phyloP scores from a whole-genome alignment of 129 eudicot genomes.

The Centrapalus pauciflorus region DNA sequence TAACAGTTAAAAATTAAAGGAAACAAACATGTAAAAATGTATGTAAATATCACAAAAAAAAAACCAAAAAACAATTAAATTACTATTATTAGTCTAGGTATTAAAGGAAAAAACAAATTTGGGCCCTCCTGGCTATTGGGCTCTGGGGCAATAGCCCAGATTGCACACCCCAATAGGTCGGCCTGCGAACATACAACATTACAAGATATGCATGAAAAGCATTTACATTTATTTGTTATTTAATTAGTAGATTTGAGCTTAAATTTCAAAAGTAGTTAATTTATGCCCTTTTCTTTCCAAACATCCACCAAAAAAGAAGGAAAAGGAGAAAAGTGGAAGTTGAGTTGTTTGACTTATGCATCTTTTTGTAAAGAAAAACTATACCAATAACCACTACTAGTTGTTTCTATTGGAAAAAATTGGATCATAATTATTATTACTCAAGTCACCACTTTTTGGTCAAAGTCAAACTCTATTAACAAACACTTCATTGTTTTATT shows the following conservation, averaged over 20 bases:
- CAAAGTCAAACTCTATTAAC: slow-evolving; percentile 6
- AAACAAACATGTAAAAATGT: no score
- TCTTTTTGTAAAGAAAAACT: slow-evolving; percentile 5
- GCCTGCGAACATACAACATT: no score
- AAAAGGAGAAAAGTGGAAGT: neutral
- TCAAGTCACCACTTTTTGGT: slow-evolving; percentile 4
- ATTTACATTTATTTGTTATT: neutral
- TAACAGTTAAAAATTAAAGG: no score
- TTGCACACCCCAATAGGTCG: no score
- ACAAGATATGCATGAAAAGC: no score
- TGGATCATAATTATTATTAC: neutral
- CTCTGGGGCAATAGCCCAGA: no score
- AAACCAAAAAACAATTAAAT: no score
- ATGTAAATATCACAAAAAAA: no score
- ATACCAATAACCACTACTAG: neutral
- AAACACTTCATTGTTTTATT: neutral
- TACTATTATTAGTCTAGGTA: no score
- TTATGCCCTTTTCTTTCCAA: neutral
- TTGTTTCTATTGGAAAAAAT: neutral
- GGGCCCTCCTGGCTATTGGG: no score
- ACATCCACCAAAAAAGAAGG: slow-evolving; percentile 10
- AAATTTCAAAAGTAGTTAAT: neutral
- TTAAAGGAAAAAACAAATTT: no score
- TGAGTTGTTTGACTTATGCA: slow-evolving; percentile 22
- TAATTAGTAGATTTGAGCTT: neutral